A percentile compares a stretch with the other conserved stretches of the same genome.
These are phyloP conservation scores for Entrophospora sp. DNA, from an alignment of 192 early-diverging fungal species.

Conservation along the genomic window DNA sequence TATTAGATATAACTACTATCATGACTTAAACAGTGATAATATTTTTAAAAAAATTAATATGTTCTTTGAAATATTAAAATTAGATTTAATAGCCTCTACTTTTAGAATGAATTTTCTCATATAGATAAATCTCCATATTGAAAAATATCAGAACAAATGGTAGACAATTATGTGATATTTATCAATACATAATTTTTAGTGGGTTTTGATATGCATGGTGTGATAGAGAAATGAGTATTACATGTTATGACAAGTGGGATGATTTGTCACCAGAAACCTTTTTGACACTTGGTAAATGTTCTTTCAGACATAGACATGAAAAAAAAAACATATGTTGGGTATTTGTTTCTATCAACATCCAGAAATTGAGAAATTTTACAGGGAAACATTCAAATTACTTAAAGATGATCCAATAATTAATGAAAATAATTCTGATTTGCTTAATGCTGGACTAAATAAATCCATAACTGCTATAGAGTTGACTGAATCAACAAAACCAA, in stretches of 20 bases:
- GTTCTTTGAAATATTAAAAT: too few species aligned
- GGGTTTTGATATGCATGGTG: conserved; percentile 1
- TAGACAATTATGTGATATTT: not conserved
- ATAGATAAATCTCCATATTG: not conserved
- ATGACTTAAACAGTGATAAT: too few species aligned
- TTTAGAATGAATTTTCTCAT: not conserved
- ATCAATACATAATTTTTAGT: not conserved
- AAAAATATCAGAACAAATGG: not conserved
- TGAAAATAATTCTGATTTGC: too few species aligned
- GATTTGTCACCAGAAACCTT: not conserved
- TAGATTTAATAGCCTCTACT: not conserved
- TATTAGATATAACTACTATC: too few species aligned
- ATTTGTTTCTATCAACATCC: not conserved
- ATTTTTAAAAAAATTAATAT: too few species aligned
- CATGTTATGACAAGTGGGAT: not conserved
- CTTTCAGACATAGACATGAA: not conserved
- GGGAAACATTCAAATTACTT: too few species aligned
- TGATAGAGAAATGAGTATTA: not conserved
- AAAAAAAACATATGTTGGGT: conserved; percentile 6
- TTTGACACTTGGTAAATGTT: not conserved
- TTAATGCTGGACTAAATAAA: too few species aligned
- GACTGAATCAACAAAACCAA: too few species aligned
- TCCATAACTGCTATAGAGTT: too few species aligned
- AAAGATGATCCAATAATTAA: too few species aligned
- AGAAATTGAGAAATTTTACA: too few species aligned